A percentile compares a stretch with the other conserved stretches of the same genome.
phyloP scores from a whole-genome alignment of 257 asterid genomes.

The Salvia hispanica region DNA sequence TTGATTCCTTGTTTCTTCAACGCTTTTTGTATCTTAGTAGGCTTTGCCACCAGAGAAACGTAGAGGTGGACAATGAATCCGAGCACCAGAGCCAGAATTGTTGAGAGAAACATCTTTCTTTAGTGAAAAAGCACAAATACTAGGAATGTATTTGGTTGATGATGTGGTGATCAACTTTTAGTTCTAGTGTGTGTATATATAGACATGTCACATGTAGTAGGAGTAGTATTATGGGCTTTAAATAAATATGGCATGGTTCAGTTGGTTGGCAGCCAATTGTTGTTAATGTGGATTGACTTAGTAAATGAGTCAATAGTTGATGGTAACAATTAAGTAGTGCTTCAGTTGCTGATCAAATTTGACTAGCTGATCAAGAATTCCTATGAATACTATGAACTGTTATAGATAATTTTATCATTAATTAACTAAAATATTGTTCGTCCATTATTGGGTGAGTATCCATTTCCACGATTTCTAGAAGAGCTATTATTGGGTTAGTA shows the following conservation, averaged over 20 bases:
- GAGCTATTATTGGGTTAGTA: neutral
- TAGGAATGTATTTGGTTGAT: neutral
- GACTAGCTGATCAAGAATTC: neutral
- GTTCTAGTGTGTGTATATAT: neutral
- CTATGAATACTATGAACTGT: no score
- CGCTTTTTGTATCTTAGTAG: constrained; percentile 34
- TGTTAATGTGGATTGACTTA: neutral
- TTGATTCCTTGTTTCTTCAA: constrained; percentile 52
- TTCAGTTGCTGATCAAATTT: neutral
- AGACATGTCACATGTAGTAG: neutral
- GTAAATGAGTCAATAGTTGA: neutral
- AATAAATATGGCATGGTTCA: neutral
- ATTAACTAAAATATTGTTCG: no score
- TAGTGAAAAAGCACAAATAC: neutral
- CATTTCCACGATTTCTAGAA: neutral
- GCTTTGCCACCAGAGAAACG: constrained; percentile 38
- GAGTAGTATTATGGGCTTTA: neutral
- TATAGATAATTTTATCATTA: no score
- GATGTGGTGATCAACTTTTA: neutral
- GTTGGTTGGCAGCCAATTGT: neutral
- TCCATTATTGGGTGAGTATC: neutral
- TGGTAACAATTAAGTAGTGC: no score
- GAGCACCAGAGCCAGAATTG: constrained; percentile 21
- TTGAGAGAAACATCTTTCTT: constrained; percentile 27
- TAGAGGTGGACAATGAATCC: constrained; percentile 32